Conservation (phyloP, 1,284 basidiomycete species). For the Microbotryum saponariae region DNA sequence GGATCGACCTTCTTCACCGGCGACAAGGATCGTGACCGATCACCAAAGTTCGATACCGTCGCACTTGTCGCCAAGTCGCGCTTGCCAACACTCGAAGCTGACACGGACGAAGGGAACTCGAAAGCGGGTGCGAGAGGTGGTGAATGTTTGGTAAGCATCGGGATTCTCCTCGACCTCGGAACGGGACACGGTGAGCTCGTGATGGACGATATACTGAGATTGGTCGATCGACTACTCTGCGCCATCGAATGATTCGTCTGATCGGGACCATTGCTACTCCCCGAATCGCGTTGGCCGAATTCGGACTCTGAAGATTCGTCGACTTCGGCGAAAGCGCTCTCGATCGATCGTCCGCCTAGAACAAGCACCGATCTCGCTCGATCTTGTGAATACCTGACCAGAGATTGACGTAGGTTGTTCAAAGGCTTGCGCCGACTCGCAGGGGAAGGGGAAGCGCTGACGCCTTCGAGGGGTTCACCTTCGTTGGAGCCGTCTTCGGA, state of each 20-base stretch:
- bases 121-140: constrained; percentile 9
- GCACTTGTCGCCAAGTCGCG: neutral
- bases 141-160: constrained; percentile 20
- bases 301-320: constrained; percentile 3
- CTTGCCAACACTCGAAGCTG: neutral
- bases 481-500: neutral
- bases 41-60: neutral
- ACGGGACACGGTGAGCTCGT: constrained; percentile 24
- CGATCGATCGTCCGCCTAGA: constrained; percentile 6
- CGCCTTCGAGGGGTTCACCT: neutral
- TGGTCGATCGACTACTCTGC: constrained; percentile 14
- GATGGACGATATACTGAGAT: constrained; percentile 23
- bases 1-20: neutral
- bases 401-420: neutral
- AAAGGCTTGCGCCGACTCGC: neutral
- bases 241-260: constrained; percentile 8
- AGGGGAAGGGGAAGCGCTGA: neutral
- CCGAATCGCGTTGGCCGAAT: neutral
- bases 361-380: neutral
- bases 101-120: constrained; percentile 11
- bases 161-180: constrained; percentile 9
- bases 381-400: constrained; percentile 1
- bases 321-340: constrained; percentile 8
- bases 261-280: neutral
- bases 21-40: neutral